Base-by-base conservation (phyloP, 108 stramenopile species). In the Cyclostephanos tholiformis region DNA sequence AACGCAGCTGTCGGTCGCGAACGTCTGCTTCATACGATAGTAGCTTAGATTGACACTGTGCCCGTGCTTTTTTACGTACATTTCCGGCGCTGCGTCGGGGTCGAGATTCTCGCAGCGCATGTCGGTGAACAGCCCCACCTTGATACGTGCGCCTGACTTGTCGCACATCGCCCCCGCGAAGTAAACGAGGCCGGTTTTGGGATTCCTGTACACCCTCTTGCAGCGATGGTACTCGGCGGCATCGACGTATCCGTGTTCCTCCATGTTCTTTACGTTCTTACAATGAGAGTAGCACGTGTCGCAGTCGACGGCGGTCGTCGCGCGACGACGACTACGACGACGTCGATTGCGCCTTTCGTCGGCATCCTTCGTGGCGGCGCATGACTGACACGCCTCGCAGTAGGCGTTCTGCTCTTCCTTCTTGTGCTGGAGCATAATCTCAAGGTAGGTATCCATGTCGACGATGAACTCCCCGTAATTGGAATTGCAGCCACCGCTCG, bases 381-480 rank as follows among this genome's bases (percentile, higher is more conserved):
- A 88, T 36, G 87, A 83, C 23, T 91, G 48, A 65, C 94, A 95
- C 5, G 86, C 74, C 10, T 88, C 50, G 72, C 94, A 95, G 75
- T 89, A 89, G 25, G 86, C 76, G 52, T 91, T 81, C 65, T 95
- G 90, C 41, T 77, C 49, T 16, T 87, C 72, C 69, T 86, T 67
- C 69, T 86, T 85, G 77, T 89, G 88, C 19, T 83, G 71, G 4
- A 92, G 77, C 38, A 87, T 90, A 27, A 83, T 65, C 30, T 90
- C 67, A 4, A 95, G 82, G 67, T 92, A 95, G 11, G 76, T 74
- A 30, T 91, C 90, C 66, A 95, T 77, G 53, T 91, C 89, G 39
- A 95, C 48, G n/a, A 92, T 44, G 75, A 93, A 95, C 67, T 95
- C 94, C 36, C 94, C 94, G 69, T 89, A 95, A 58, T 86, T 82